Base-by-base conservation (phyloP, 306 rosid species). In the Rubus parviflorus region DNA sequence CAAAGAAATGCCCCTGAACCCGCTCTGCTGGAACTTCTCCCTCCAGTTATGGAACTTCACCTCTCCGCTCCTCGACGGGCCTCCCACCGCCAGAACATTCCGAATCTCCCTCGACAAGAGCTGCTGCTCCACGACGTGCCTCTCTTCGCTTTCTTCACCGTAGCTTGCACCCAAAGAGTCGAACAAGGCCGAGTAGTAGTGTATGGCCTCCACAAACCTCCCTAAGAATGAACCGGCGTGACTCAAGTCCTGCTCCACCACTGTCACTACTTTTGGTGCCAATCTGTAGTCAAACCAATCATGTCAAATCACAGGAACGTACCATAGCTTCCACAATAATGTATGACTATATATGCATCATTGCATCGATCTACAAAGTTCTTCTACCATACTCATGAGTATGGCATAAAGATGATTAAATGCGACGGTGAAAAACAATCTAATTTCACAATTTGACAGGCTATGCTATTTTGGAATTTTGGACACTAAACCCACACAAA, bases 261-360 rank as follows among this genome's bases (percentile, higher is more conserved):
- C 98, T 8, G 98, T 95, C 86, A 95, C 97, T 71, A 92, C 98
- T 83, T 95, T 95, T 23, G 98, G 98, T 23, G 95, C 90, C 87
- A 95, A 74, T 83, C 98, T 95, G 88, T 11, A 64, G 51, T 25
- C 70, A 57, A 53, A 40, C 40, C 35, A 25, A 41, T 64, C 15
- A 17, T 64, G 38, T 64, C 47, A 64, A 8, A 8, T 16, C 48
- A 40, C 70, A 15, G 22, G 25, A 63, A 65, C n/a, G 30, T 25
- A 25, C 40, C 4, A 62, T 62, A 35, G 68, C 43, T 62, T 35
- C 68, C 43, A 62, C 43, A 62, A 40, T 40, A 40, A 65, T 65
- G 30, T 8, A 30, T 30, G 35, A 30, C 35, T 30, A 30, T n/a
- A n/a, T n/a, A n/a, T 30, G 35, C 35, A 30, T 30, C 35, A 30